Conservation (phyloP, 306 rosid genomes). For the Rosa multiflora region DNA sequence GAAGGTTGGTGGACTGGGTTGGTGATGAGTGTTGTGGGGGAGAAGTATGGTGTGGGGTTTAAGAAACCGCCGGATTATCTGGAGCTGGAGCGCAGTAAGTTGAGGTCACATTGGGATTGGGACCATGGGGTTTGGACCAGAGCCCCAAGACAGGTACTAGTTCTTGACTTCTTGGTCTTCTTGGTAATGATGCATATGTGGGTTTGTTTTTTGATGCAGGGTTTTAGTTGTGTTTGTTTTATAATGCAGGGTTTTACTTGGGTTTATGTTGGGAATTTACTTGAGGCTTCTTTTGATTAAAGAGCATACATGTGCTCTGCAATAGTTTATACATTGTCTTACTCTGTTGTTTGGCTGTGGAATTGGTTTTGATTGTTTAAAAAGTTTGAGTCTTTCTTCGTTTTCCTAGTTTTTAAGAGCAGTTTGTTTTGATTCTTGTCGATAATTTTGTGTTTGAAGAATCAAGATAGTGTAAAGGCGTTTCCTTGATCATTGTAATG, state of each 20-base stretch:
- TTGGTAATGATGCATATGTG: constrained; percentile 8
- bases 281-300: no score
- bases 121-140: constrained; percentile 12
- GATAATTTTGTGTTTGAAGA: neutral
- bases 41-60: constrained; percentile 18
- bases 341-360: neutral
- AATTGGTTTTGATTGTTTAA: neutral
- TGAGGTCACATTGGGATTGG: constrained; percentile 29
- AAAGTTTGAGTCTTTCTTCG: neutral
- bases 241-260: neutral
- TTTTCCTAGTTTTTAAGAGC: neutral
- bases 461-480: neutral
- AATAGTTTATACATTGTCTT: neutral
- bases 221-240: no score
- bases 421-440: neutral
- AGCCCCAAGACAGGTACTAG: constrained; percentile 16
- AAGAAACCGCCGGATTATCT: constrained; percentile 20
- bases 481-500: neutral
- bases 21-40: constrained; percentile 4
- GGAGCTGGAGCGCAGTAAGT: neutral
- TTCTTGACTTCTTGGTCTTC: no score
- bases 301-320: no score
- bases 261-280: neutral
- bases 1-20: constrained; percentile 32
- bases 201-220: neutral